phyloP scores from a whole-genome alignment of 1,284 basidiomycete genomes.

The Ganoderma lingzhi region DNA sequence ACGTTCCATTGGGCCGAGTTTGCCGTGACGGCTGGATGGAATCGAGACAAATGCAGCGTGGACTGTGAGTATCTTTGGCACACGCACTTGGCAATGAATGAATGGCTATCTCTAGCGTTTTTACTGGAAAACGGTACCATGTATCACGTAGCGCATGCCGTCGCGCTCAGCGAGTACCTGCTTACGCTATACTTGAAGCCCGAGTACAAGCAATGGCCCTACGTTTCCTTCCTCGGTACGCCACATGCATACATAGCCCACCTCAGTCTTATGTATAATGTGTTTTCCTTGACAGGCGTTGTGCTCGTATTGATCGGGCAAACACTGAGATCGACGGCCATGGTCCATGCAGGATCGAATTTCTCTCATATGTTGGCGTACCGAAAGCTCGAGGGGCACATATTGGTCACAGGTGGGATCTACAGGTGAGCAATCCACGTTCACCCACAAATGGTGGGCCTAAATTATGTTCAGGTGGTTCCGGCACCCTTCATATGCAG shows the following conservation, averaged over 20 bases:
- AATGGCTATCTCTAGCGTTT: slow-evolving; percentile 70
- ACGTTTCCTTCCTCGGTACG: slow-evolving; percentile 66
- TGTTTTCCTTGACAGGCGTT: slow-evolving; percentile 59
- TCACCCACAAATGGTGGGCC: not conserved
- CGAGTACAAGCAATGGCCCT: slow-evolving; percentile 59
- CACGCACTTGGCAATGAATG: too few relatives aligned
- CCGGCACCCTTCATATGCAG: slow-evolving; percentile 96
- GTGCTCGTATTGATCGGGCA: slow-evolving; percentile 77
- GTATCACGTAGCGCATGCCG: slow-evolving; percentile 88
- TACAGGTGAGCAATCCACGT: slow-evolving; percentile 70
- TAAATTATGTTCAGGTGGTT: slow-evolving; percentile 65
- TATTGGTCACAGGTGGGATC: slow-evolving; percentile 87
- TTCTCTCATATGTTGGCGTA: slow-evolving; percentile 92
- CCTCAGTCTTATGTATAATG: not conserved
- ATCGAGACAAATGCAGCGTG: slow-evolving; percentile 89
- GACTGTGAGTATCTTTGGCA: slow-evolving; percentile 76
- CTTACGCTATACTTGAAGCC: slow-evolving; percentile 75
- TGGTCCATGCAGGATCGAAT: slow-evolving; percentile 94
- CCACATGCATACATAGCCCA: not conserved
- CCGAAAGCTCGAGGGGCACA: slow-evolving; percentile 76
- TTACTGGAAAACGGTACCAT: slow-evolving; percentile 89
- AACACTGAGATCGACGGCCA: slow-evolving; percentile 84
- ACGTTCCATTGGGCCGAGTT: slow-evolving; percentile 96
- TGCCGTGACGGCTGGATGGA: slow-evolving; percentile 95
- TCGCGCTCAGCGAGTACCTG: slow-evolving; percentile 86